Evolutionary conservation across 495 filamentous ascomycete genomes (phyloP).

Genomic region (Penicillium desertorum): DNA sequence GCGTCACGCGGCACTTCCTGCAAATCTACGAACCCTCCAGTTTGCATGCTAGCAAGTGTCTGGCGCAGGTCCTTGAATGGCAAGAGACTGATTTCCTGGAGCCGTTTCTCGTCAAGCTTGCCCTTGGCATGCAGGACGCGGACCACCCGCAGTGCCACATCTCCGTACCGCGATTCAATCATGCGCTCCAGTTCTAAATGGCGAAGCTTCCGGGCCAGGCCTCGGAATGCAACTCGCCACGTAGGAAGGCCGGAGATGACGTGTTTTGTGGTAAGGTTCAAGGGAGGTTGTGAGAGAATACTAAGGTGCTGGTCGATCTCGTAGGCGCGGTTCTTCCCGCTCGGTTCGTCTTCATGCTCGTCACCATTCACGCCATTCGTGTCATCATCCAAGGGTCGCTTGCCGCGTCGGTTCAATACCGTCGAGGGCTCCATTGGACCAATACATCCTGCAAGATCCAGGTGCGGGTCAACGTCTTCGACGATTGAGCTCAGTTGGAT

Average conservation of each 20-base stretch:
- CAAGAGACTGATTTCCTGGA: slow-evolving; percentile 71
- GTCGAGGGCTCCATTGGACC: slow-evolving; percentile 34
- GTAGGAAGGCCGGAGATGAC: slow-evolving; percentile 55
- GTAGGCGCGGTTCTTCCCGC: slow-evolving; percentile 41
- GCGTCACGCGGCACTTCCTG: slow-evolving; percentile 89
- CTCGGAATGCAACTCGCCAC: slow-evolving; percentile 78
- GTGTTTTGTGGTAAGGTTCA: slow-evolving; percentile 57
- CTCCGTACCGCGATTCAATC: slow-evolving; percentile 72
- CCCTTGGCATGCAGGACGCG: slow-evolving; percentile 82
- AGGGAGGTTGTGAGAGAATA: slow-evolving; percentile 69
- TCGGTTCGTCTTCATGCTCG: slow-evolving; percentile 26
- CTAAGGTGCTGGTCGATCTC: slow-evolving; percentile 75
- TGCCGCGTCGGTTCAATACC: slow-evolving; percentile 30
- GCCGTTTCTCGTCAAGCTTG: slow-evolving; percentile 85
- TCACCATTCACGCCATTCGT: slow-evolving; percentile 40
- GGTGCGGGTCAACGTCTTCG: slow-evolving; percentile 40
- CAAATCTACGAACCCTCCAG: slow-evolving; percentile 76
- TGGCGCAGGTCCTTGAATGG: slow-evolving; percentile 77
- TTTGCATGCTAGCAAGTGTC: slow-evolving; percentile 77
- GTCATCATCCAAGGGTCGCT: slow-evolving; percentile 34
- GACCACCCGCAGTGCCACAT: slow-evolving; percentile 70
- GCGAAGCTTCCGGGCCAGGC: slow-evolving; percentile 64
- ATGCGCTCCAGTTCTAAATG: slow-evolving; percentile 75
- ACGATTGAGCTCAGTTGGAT: slow-evolving; percentile 39
- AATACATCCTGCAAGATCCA: slow-evolving; percentile 43